These are phyloP conservation scores for Clonostachys solani DNA, from an alignment of 2,329 filamentous ascomycete species.

Conservation along the genomic window DNA sequence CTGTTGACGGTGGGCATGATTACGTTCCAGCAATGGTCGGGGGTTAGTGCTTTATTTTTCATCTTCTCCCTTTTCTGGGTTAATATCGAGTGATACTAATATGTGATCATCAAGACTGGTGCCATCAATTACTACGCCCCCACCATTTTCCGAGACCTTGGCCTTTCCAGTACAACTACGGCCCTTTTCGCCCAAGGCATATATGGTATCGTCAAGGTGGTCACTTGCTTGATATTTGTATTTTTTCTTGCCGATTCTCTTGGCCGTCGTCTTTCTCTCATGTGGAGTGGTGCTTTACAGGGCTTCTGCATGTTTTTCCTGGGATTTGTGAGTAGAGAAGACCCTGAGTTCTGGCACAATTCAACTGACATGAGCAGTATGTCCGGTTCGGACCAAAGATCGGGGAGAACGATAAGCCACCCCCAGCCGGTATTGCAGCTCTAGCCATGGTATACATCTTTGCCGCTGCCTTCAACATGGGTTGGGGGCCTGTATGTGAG, in stretches of 20 bases:
- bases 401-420: slow-evolving; percentile 29
- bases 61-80: neutral
- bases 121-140: slow-evolving; percentile 56
- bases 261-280: slow-evolving; percentile 42
- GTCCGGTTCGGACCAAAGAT: slow-evolving; percentile 38
- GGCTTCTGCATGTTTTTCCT: slow-evolving; percentile 52
- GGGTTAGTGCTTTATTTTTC: slow-evolving; percentile 9
- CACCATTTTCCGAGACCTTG: slow-evolving; percentile 56
- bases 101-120: slow-evolving; percentile 8
- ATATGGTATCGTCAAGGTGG: slow-evolving; percentile 64
- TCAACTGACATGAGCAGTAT: slow-evolving; percentile 25
- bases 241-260: slow-evolving; percentile 61
- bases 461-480: slow-evolving; percentile 55
- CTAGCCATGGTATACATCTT: slow-evolving; percentile 61
- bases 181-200: slow-evolving; percentile 64
- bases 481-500: slow-evolving; percentile 62
- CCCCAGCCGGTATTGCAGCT: slow-evolving; percentile 43
- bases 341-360: neutral
- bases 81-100: neutral
- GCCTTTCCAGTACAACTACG: slow-evolving; percentile 43
- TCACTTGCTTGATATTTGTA: slow-evolving; percentile 55
- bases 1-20: slow-evolving; percentile 15
- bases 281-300: slow-evolving; percentile 16
- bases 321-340: slow-evolving; percentile 31
- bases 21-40: slow-evolving; percentile 15